Conservation (phyloP, 179 eudicot species). For the Vitellaria paradoxa region DNA sequence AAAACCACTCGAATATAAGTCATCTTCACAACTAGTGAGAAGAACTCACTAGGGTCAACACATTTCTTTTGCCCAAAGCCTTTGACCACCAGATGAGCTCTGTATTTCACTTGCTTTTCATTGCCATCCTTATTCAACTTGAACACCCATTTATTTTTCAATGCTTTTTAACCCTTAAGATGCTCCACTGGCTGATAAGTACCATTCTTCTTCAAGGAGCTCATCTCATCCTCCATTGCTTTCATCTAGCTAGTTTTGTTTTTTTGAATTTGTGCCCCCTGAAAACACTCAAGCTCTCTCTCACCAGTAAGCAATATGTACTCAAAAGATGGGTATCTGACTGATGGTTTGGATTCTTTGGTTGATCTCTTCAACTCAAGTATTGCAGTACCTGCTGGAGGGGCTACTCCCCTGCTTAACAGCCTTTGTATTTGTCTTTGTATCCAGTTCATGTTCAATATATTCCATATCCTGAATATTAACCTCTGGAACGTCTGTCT, state of each 20-base stretch:
- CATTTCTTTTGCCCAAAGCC: too few relatives aligned
- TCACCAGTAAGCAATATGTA: neutral
- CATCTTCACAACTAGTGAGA: too few relatives aligned
- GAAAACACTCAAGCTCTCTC: neutral
- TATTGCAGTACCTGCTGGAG: neutral
- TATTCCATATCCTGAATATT: neutral
- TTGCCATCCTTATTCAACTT: too few relatives aligned
- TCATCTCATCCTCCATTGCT: neutral
- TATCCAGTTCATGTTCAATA: neutral
- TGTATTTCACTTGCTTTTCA: too few relatives aligned
- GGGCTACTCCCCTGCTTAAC: neutral
- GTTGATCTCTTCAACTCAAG: neutral
- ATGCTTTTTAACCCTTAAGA: too few relatives aligned
- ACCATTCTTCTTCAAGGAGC: too few relatives aligned
- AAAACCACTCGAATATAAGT: too few relatives aligned
- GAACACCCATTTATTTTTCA: too few relatives aligned
- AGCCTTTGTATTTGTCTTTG: too few relatives aligned
- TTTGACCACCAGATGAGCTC: too few relatives aligned
- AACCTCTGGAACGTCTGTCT: neutral
- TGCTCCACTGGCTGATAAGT: too few relatives aligned
- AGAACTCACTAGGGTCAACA: too few relatives aligned
- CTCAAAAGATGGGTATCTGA: neutral
- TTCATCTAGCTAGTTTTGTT: neutral
- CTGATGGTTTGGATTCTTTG: neutral
- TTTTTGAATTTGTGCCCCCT: neutral